phyloP scores from a whole-genome alignment of 345 rosid genomes.

The Syzygium grande region DNA sequence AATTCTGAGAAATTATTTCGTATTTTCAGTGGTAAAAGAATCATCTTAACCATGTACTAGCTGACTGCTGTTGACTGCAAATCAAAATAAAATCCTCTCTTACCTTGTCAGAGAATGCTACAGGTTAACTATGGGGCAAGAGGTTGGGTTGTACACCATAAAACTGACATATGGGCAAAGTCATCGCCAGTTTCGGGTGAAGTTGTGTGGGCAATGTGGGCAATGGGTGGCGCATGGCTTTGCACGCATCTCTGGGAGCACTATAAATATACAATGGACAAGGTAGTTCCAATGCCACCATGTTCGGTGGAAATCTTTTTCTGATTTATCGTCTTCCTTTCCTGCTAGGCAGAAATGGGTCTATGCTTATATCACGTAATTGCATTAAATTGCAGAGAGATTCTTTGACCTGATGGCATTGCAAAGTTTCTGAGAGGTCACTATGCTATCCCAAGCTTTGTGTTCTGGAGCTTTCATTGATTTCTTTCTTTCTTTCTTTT shows the following conservation, averaged over 20 bases:
- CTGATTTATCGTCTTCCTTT: neutral
- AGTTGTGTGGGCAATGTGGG: slow-evolving; percentile 88
- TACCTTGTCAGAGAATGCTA: neutral
- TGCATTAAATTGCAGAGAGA: neutral
- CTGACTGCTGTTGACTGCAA: neutral
- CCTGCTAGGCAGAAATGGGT: neutral
- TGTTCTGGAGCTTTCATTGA: neutral
- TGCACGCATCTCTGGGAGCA: slow-evolving; percentile 96
- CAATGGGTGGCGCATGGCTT: slow-evolving; percentile 99
- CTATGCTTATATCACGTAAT: neutral
- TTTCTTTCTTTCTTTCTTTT: neutral
- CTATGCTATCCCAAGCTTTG: neutral
- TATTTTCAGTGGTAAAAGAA: neutral
- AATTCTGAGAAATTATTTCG: neutral
- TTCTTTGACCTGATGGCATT: neutral
- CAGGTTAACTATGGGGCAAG: slow-evolving; percentile 83
- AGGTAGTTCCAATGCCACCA: slow-evolving; percentile 22
- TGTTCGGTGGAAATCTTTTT: slow-evolving; percentile 1
- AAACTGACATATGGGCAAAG: slow-evolving; percentile 90
- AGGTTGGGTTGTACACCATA: slow-evolving; percentile 94
- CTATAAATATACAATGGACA: slow-evolving; percentile 69
- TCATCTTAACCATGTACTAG: neutral
- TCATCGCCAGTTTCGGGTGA: slow-evolving; percentile 72
- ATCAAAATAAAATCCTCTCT: neutral
- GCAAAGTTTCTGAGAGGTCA: neutral